phyloP scores from a whole-genome alignment of 2,329 filamentous ascomycete genomes.

The Talaromyces rugulosus region DNA sequence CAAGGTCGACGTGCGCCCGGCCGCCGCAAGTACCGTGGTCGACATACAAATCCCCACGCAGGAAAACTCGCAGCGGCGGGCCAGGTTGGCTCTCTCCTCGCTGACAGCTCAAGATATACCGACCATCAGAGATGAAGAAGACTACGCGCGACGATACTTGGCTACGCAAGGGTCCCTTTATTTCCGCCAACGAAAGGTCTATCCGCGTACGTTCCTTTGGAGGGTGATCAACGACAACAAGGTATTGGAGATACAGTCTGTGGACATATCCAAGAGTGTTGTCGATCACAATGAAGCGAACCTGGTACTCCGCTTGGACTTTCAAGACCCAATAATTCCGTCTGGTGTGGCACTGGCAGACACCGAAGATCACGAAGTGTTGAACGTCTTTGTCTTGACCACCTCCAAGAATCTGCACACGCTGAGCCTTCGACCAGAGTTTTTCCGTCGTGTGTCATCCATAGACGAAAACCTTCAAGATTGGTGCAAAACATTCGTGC shows the following conservation, averaged over 20 bases:
- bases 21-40: slow-evolving; percentile 64
- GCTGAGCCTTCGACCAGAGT: slow-evolving; percentile 74
- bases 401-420: slow-evolving; percentile 76
- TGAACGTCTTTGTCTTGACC: slow-evolving; percentile 77
- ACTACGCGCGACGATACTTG: slow-evolving; percentile 68
- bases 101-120: slow-evolving; percentile 32
- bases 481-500: slow-evolving; percentile 69
- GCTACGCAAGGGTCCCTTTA: slow-evolving; percentile 78
- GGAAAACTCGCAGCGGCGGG: slow-evolving; percentile 42
- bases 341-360: slow-evolving; percentile 82
- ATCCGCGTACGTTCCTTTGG: slow-evolving; percentile 87
- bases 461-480: slow-evolving; percentile 71
- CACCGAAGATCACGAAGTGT: slow-evolving; percentile 67
- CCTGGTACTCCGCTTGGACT: slow-evolving; percentile 72
- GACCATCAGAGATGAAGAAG: slow-evolving; percentile 56
- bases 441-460: slow-evolving; percentile 67
- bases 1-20: slow-evolving; percentile 74
- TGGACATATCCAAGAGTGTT: slow-evolving; percentile 71
- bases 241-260: slow-evolving; percentile 74
- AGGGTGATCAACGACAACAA: slow-evolving; percentile 75
- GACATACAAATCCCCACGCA: slow-evolving; percentile 61
- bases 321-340: slow-evolving; percentile 67
- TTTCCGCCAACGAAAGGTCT: slow-evolving; percentile 70
- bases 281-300: slow-evolving; percentile 63
- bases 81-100: slow-evolving; percentile 45